phyloP scores from a whole-genome alignment of 169 alveolate species.

The Babesia ovis region DNA sequence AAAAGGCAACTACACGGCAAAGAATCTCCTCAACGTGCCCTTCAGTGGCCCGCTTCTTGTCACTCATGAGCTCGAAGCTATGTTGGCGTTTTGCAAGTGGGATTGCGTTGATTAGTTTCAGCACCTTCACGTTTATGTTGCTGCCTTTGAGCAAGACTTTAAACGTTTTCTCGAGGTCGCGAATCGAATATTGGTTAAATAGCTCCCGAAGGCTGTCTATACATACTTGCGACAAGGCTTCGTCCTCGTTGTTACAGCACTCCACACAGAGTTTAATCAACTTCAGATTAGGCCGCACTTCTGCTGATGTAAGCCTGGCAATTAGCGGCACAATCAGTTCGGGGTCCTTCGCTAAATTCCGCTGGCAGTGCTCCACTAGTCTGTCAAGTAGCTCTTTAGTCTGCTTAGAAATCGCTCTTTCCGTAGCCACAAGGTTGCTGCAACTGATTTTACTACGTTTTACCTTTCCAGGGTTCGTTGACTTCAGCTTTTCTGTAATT shows the following conservation, averaged over 20 bases:
- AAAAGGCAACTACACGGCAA: constrained; percentile 26
- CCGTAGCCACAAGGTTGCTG: constrained; percentile 28
- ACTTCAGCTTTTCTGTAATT: neutral
- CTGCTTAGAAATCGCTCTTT: constrained; percentile 3
- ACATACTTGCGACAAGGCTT: constrained; percentile 29
- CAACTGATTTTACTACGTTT: neutral
- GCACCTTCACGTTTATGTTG: constrained; percentile 17
- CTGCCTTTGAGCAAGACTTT: constrained; percentile 23
- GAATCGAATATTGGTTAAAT: constrained; percentile 28
- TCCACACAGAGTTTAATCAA: constrained; percentile 38
- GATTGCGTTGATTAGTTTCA: constrained; percentile 33
- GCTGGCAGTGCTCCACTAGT: constrained; percentile 14
- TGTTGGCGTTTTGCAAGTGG: constrained; percentile 49
- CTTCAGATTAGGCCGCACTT: constrained; percentile 17
- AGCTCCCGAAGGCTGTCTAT: constrained; percentile 28
- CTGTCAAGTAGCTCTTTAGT: constrained; percentile 13
- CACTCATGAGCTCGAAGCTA: constrained; percentile 24
- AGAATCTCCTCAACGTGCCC: constrained; percentile 47
- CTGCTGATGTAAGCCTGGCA: constrained; percentile 52
- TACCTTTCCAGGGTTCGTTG: neutral
- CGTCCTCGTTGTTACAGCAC: constrained; percentile 42
- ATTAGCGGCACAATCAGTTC: constrained; percentile 42
- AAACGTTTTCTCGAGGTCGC: constrained; percentile 37
- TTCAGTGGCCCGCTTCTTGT: constrained; percentile 8
- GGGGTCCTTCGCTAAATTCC: constrained; percentile 11